Base-by-base conservation (phyloP, 257 asterid species). In the Petrea volubilis region DNA sequence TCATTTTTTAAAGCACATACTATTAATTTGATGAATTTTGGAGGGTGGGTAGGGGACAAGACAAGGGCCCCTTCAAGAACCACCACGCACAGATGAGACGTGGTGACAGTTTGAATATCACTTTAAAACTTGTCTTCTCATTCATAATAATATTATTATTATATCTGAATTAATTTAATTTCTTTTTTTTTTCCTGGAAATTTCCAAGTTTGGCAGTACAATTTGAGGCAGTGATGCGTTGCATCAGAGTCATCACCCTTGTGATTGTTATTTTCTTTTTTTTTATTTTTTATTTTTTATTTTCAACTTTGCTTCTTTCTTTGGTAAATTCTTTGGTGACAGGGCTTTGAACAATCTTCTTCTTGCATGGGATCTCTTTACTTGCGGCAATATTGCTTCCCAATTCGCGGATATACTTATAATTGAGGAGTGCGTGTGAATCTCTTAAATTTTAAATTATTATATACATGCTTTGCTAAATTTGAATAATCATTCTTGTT, bases 31-130 rank as follows among this genome's bases (percentile, higher is more conserved):
- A 61, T 29, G 50, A 28, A 27, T 4, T 38, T n/a, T n/a, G n/a
- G n/a, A n/a, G n/a, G n/a, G 24, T 66, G 36, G 57, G 38, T 18
- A 80, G 73, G 73, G 49, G 74, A 72, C 79, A 79, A 60, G 72
- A 40, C 60, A 12, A 67, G 73, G 64, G 55, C 44, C 74, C 41
- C 23, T 25, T 53, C 67, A 74, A 11, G 70, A 31, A 51, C 69
- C 64, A 50, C 74, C 77, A 73, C 78, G 64, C 70, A 60, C 60
- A 64, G 41, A 55, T 33, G 73, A 76, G 84, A 77, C 81, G 80
- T 78, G 80, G 64, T 69, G 83, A 85, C 88, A 80, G 75, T 78
- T 74, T 76, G 86, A 78, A 80, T 10, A 80, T 85, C 86, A 83
- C 88, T 78, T 83, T 86, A 77, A n/a, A n/a, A 64, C 85, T 70